Conservation (phyloP, 805 yeast species). For the Sugiyamaella boreocaroliniensis region DNA sequence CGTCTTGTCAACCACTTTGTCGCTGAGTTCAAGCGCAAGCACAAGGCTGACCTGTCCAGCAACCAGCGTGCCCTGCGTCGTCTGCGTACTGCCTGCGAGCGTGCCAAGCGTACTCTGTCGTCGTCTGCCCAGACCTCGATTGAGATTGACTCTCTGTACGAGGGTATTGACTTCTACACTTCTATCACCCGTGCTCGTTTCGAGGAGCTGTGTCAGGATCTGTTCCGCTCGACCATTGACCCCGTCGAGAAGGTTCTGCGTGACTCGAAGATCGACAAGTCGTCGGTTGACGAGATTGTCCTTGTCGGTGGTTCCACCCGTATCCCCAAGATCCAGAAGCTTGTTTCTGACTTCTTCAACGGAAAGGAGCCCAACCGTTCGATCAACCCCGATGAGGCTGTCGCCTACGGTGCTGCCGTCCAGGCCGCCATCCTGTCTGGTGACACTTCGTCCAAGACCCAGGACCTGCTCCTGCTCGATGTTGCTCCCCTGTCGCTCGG, state of each 20-base stretch:
- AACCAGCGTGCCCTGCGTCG: slow-evolving; percentile 98
- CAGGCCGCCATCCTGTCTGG: slow-evolving; percentile 97
- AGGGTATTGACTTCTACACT: slow-evolving; percentile 95
- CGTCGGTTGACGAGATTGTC: slow-evolving; percentile 85
- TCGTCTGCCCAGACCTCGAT: slow-evolving; percentile 92
- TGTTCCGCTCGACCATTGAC: slow-evolving; percentile 87
- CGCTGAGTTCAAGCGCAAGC: slow-evolving; percentile 94
- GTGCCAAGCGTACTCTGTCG: slow-evolving; percentile 98
- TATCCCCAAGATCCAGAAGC: slow-evolving; percentile 94
- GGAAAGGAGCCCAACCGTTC: slow-evolving; percentile 97
- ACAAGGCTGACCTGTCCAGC: slow-evolving; percentile 85
- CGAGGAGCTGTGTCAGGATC: slow-evolving; percentile 91
- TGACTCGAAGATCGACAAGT: slow-evolving; percentile 86
- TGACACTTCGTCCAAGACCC: slow-evolving; percentile 93
- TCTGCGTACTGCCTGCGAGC: slow-evolving; percentile 97
- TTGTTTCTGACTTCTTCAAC: slow-evolving; percentile 92
- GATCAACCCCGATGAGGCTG: slow-evolving; percentile 98
- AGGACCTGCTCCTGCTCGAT: slow-evolving; percentile 88
- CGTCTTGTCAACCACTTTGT: slow-evolving; percentile 91
- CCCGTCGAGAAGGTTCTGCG: slow-evolving; percentile 93
- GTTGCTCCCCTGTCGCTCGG: slow-evolving; percentile 97
- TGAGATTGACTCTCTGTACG: slow-evolving; percentile 90
- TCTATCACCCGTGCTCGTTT: slow-evolving; percentile 95
- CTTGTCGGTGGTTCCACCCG: slow-evolving; percentile 97
- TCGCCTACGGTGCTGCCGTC: slow-evolving; percentile 98